Percentiles rank a stretch among this genome's conserved stretches.
Conservation (phyloP, 169 alveolate genomes). For the Babesia ovata region DNA sequence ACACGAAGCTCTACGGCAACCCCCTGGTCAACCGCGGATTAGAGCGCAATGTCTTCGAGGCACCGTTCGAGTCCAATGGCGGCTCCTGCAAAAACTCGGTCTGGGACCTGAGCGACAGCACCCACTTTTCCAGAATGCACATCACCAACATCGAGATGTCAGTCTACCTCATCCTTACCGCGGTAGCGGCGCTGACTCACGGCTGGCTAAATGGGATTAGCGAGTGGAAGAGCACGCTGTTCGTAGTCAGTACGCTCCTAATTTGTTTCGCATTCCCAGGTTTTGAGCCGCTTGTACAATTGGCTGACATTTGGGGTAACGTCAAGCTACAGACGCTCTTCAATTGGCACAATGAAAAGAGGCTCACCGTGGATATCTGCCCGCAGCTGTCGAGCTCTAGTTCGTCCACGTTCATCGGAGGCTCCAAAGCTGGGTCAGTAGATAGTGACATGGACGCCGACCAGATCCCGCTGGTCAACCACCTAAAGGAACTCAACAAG, state of each 20-base stretch:
- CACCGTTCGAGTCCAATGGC: slow-evolving; percentile 9
- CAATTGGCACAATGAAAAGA: slow-evolving; percentile 60
- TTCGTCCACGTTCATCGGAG: slow-evolving; percentile 28
- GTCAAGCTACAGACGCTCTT: slow-evolving; percentile 63
- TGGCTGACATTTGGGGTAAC: slow-evolving; percentile 69
- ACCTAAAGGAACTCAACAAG: slow-evolving; percentile 40
- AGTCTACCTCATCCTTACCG: slow-evolving; percentile 7
- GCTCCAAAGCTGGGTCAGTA: slow-evolving; percentile 51
- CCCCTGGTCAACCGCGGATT: slow-evolving; percentile 22
- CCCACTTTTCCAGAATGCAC: slow-evolving; percentile 25
- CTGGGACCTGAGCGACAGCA: slow-evolving; percentile 63
- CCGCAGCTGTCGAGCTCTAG: slow-evolving; percentile 55
- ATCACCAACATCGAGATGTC: slow-evolving; percentile 14
- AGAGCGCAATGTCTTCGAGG: slow-evolving; percentile 42
- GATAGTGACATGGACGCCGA: slow-evolving; percentile 61
- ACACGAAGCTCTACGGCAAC: slow-evolving; percentile 26
- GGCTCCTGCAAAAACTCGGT: slow-evolving; percentile 17
- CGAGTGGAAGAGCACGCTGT: neutral
- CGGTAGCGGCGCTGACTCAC: slow-evolving; percentile 12
- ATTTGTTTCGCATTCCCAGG: slow-evolving; percentile 55
- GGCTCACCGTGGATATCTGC: slow-evolving; percentile 38
- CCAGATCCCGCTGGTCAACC: slow-evolving; percentile 48
- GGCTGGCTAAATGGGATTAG: slow-evolving; percentile 5
- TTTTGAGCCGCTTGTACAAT: slow-evolving; percentile 53
- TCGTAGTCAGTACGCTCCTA: slow-evolving; percentile 15